Conservation (phyloP, 345 rosid species). For the Hypericum perforatum region DNA sequence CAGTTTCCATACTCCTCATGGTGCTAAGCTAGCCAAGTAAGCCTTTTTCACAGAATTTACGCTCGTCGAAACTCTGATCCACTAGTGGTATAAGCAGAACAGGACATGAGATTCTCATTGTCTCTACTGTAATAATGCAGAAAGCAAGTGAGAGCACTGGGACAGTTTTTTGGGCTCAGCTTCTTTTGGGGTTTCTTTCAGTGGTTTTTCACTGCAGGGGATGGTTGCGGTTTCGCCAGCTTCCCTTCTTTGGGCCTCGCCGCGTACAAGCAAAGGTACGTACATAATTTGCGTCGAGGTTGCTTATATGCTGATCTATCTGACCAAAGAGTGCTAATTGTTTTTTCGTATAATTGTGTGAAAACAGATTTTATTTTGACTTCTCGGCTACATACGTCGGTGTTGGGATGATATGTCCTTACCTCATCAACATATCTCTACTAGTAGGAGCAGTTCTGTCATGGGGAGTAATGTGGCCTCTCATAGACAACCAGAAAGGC, state of each 20-base stretch:
- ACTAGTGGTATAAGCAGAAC: not conserved
- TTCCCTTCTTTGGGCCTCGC: slow-evolving; percentile 23
- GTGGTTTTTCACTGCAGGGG: slow-evolving; percentile 24
- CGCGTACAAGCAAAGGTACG: slow-evolving; percentile 12
- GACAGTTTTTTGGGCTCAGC: slow-evolving; percentile 22
- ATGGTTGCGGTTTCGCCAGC: slow-evolving; percentile 20
- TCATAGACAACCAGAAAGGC: slow-evolving; percentile 15
- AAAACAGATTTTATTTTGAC: slow-evolving; percentile 21
- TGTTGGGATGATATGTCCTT: slow-evolving; percentile 28
- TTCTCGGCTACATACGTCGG: slow-evolving; percentile 28
- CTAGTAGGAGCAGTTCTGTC: slow-evolving; percentile 24
- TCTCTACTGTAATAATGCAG: slow-evolving; percentile 8
- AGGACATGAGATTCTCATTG: not conserved
- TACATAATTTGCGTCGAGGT: too few relatives aligned
- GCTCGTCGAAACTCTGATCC: not conserved
- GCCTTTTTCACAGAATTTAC: too few relatives aligned
- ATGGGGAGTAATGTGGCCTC: slow-evolving; percentile 32
- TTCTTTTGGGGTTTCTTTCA: slow-evolving; percentile 30
- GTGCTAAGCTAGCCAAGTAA: slow-evolving; percentile 27
- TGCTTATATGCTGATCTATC: too few relatives aligned
- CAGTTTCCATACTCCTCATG: slow-evolving; percentile 29
- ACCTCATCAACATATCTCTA: slow-evolving; percentile 20
- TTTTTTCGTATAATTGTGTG: not conserved
- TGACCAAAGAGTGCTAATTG: too few relatives aligned
- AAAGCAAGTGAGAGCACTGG: slow-evolving; percentile 21